Evolutionary conservation across 164 flowering plant genomes (phyloP).

Genomic region (Cinnamomum chago): DNA sequence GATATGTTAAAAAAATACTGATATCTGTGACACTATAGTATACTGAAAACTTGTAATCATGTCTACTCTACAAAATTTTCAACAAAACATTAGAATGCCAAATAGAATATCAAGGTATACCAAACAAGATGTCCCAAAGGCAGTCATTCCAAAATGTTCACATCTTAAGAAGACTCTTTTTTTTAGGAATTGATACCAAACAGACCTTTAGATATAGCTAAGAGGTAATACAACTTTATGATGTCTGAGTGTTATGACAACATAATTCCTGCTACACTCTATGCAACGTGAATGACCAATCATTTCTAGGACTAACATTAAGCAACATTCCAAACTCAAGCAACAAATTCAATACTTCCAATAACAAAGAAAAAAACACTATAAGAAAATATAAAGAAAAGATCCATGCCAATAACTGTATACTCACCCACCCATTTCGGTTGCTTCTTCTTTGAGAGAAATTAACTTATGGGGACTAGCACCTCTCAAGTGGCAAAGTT

Average conservation of each 20-base stretch:
- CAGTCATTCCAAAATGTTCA: too few species aligned
- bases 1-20: too few species aligned
- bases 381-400: not conserved
- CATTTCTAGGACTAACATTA: not conserved
- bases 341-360: not conserved
- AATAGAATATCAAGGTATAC: too few species aligned
- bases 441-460: slow-evolving; percentile 61
- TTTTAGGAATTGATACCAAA: too few species aligned
- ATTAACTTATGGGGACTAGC: slow-evolving; percentile 47
- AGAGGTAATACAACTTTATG: not conserved
- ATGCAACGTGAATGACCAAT: not conserved
- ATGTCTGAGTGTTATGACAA: not conserved
- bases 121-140: too few species aligned
- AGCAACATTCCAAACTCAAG: not conserved
- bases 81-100: too few species aligned
- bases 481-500: slow-evolving; percentile 56
- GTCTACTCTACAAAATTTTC: too few species aligned
- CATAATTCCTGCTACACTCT: not conserved
- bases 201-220: not conserved
- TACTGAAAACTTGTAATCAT: too few species aligned
- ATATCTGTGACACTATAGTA: too few species aligned
- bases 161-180: too few species aligned
- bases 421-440: slow-evolving; percentile 98
- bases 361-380: not conserved
- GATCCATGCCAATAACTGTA: not conserved